Conservation (phyloP, 768 basidiomycete genomes). For the Floccularia luteovirens region DNA sequence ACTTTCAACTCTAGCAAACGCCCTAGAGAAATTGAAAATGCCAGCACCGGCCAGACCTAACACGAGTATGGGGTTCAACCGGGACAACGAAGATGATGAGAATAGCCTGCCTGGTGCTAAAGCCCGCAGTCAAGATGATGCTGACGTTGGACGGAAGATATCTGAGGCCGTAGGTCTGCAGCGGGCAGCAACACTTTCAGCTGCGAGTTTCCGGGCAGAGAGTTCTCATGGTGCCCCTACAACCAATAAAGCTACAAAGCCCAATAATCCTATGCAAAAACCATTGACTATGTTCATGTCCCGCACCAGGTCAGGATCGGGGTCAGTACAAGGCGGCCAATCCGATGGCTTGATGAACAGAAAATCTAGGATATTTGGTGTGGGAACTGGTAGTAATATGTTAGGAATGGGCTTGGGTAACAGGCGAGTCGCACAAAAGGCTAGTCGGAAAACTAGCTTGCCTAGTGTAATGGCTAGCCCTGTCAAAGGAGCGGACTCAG, state of each 20-base stretch:
- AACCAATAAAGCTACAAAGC: slow-evolving; percentile 8
- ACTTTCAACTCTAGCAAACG: slow-evolving; percentile 57
- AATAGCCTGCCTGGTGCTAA: slow-evolving; percentile 9
- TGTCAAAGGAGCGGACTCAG: slow-evolving; percentile 34
- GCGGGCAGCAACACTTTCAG: slow-evolving; percentile 15
- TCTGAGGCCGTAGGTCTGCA: slow-evolving; percentile 11
- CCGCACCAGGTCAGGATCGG: background rate
- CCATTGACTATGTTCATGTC: slow-evolving; percentile 19
- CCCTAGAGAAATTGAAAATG: slow-evolving; percentile 62
- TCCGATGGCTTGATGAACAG: slow-evolving; percentile 2
- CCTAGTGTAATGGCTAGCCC: slow-evolving; percentile 43
- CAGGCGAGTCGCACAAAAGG: slow-evolving; percentile 23
- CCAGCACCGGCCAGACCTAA: slow-evolving; percentile 61
- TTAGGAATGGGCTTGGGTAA: slow-evolving; percentile 17
- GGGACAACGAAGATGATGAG: slow-evolving; percentile 19
- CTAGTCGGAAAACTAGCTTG: slow-evolving; percentile 38
- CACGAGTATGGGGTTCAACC: slow-evolving; percentile 64
- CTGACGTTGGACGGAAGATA: slow-evolving; percentile 11
- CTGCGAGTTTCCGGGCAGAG: slow-evolving; percentile 8
- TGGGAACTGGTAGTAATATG: slow-evolving; percentile 10
- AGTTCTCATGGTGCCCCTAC: background rate
- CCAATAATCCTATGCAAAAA: slow-evolving; percentile 16
- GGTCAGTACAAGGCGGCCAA: background rate
- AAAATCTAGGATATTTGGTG: slow-evolving; percentile 17
- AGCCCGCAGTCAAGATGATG: slow-evolving; percentile 14